Evolutionary conservation across 495 filamentous ascomycete species (phyloP), one percentile per base, ranked within the genome.

Genomic region (Thermothielavioides terrestris): DNA sequence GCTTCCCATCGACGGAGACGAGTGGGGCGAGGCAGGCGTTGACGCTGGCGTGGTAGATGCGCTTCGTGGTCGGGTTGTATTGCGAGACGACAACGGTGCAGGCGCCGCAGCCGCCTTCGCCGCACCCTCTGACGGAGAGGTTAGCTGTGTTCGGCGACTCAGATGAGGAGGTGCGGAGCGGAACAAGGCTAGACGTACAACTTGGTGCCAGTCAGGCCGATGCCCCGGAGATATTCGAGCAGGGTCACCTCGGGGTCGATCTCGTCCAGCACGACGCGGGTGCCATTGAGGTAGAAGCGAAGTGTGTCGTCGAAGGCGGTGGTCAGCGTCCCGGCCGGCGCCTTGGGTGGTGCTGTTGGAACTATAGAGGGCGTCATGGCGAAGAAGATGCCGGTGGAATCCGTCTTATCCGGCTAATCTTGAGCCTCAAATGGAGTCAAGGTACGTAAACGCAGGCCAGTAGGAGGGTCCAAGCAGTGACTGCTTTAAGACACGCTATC

Each of bases 81-180:
- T 95, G 89, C 14, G 86, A 92, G 21, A 98, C 77, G 26, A 97
- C 92, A 49, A 98, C 91, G 20, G 92, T 98, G 62, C 92, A 98
- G 61, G 92, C 92, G 49, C 92, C 92, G 62, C 92, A 98, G 1
- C 92, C 92, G 53, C 92, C 92, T 72, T 98, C 92, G 18, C 87
- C 88, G 68, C 92, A 98, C 35, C 85, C 89, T 77, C 64, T 79
- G 78, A 20, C 31, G 31, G 18, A 39, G n/a, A 23, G 18, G 41
- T 59, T 35, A 59, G 28, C 1, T 17, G 18, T 56, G 60, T 61
- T 38, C n/a, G n/a, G n/a, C n/a, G n/a, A 61, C 44, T 15, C 50
- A 39, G 3, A 45, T 57, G 42, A 32, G 57, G 30, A 37, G 48
- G 7, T 55, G 58, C 20, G 34, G 52, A 4, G 26, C 22, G 23